Evolutionary conservation across 192 early-diverging fungal species (phyloP).

Genomic region (Obelidium mucronatum): DNA sequence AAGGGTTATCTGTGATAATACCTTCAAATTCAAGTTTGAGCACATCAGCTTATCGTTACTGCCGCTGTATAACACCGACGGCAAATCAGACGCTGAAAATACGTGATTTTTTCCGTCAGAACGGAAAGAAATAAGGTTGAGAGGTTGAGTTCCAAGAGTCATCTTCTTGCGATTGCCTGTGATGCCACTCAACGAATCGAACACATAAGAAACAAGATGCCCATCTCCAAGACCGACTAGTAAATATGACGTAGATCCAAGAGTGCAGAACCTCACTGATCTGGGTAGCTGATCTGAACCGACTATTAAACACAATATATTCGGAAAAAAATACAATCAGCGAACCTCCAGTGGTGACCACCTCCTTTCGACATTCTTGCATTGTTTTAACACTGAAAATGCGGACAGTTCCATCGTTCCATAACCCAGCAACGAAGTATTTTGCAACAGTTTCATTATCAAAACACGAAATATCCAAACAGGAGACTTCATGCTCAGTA

Average conservation of each 20-base stretch:
- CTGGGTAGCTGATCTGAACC: constrained; percentile 66
- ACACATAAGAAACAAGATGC: constrained; percentile 73
- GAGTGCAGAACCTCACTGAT: constrained; percentile 61
- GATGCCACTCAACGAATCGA: constrained; percentile 53
- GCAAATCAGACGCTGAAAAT: constrained; percentile 84
- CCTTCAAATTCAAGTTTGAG: constrained; percentile 84
- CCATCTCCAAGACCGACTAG: constrained; percentile 89
- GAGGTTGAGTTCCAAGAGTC: constrained; percentile 80
- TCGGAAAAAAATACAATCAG: not conserved
- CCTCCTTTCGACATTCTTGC: constrained; percentile 46
- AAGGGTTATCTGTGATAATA: constrained; percentile 29
- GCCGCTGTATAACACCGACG: constrained; percentile 74
- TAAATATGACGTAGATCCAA: constrained; percentile 75
- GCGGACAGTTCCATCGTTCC: constrained; percentile 70
- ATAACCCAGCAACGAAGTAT: constrained; percentile 70
- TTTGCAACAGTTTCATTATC: constrained; percentile 35
- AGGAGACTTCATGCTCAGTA: constrained; percentile 75
- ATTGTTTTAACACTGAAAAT: constrained; percentile 69
- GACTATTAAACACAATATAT: not conserved
- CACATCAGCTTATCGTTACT: constrained; percentile 74
- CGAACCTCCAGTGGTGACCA: constrained; percentile 53
- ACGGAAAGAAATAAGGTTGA: constrained; percentile 64
- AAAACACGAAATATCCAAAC: constrained; percentile 70
- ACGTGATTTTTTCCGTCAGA: constrained; percentile 54
- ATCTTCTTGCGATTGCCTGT: constrained; percentile 62